Evolutionary conservation across 2,329 filamentous ascomycete species (phyloP).

Genomic region (Didymella arachidicola): DNA sequence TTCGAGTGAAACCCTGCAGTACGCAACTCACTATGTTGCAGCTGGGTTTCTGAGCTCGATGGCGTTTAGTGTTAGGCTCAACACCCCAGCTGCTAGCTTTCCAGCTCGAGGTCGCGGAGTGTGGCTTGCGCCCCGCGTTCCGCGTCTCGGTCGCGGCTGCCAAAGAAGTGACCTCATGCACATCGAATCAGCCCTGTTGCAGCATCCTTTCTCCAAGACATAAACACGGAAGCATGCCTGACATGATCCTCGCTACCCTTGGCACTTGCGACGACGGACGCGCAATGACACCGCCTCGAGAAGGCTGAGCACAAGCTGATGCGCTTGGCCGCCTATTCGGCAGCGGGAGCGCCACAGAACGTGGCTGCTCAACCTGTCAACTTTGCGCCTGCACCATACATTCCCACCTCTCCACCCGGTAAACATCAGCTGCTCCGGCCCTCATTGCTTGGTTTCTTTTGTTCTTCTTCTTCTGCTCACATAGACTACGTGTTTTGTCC

Average conservation of each 20-base stretch:
- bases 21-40: not conserved
- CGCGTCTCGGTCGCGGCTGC: conserved; percentile 14
- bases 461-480: conserved; percentile 7
- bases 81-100: conserved; percentile 7
- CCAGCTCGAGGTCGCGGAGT: conserved; percentile 10
- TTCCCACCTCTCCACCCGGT: conserved; percentile 26
- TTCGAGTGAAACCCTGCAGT: not conserved
- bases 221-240: conserved; percentile 6
- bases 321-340: conserved; percentile 36
- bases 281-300: conserved; percentile 42
- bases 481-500: conserved; percentile 14
- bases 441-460: conserved; percentile 3
- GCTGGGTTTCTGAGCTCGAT: not conserved
- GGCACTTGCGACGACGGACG: conserved; percentile 35
- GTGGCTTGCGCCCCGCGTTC: conserved; percentile 23
- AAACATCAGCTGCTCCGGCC: conserved; percentile 5
- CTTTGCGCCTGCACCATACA: conserved; percentile 26
- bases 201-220: conserved; percentile 10
- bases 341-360: conserved; percentile 38
- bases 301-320: conserved; percentile 44
- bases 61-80: conserved; percentile 7
- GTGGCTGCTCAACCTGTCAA: conserved; percentile 39
- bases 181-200: conserved; percentile 6
- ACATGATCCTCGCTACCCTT: conserved; percentile 17
- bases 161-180: conserved; percentile 21